phyloP scores from a whole-genome alignment of 345 rosid genomes.

The Salix udensis region DNA sequence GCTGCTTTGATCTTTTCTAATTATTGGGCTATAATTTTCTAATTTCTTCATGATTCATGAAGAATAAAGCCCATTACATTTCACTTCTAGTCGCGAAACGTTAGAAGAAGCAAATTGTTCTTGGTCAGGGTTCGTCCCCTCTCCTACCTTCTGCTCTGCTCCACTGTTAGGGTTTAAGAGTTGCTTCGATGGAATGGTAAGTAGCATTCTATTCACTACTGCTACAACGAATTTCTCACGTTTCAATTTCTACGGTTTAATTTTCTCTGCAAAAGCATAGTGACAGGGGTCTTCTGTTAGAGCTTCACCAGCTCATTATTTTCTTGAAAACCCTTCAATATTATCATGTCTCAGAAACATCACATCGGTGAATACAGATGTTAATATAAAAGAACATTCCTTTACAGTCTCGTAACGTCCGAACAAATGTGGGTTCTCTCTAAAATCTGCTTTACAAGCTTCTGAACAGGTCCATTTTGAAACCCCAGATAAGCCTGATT shows the following conservation, averaged over 20 bases:
- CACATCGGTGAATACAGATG: constrained; percentile 3
- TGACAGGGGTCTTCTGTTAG: not conserved
- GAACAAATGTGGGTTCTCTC: constrained; percentile 10
- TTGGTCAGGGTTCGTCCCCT: not conserved
- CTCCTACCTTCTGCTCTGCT: not conserved
- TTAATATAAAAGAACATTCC: not conserved
- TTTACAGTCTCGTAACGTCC: constrained; percentile 1
- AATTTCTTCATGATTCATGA: not conserved
- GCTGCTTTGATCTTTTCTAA: no score
- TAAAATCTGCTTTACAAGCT: not conserved
- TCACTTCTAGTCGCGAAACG: not conserved
- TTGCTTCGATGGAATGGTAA: no score
- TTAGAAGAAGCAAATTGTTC: not conserved
- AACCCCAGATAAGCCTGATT: not conserved
- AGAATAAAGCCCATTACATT: not conserved
- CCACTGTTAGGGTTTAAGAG: not conserved
- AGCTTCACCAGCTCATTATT: not conserved
- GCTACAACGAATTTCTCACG: no score
- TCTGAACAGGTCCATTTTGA: not conserved
- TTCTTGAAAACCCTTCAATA: not conserved
- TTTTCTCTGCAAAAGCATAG: no score
- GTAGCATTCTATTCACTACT: no score
- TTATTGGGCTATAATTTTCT: no score
- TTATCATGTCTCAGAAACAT: not conserved
- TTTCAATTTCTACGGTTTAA: no score